phyloP scores from a whole-genome alignment of 768 basidiomycete genomes.

The Suillus weaverae region DNA sequence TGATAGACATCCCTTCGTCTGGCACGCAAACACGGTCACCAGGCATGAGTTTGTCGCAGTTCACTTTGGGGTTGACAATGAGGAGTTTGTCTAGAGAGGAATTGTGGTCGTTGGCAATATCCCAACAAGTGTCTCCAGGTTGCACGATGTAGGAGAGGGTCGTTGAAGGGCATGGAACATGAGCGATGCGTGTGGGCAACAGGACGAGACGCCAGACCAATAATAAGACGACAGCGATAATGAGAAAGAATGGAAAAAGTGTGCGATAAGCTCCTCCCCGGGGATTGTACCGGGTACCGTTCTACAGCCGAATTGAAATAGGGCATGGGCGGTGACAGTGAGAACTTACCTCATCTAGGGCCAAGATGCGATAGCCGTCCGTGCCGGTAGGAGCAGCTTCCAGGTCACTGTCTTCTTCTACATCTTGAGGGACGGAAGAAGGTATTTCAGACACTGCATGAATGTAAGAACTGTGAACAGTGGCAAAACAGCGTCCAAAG shows the following conservation, averaged over 20 bases:
- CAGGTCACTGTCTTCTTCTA: slow-evolving; percentile 42
- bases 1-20: slow-evolving; percentile 35
- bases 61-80: slow-evolving; percentile 50
- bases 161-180: slow-evolving; percentile 36
- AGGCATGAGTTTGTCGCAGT: slow-evolving; percentile 59
- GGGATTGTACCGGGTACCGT: slow-evolving; percentile 30
- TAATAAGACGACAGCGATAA: slow-evolving; percentile 61
- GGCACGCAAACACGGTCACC: slow-evolving; percentile 64
- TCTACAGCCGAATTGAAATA: slow-evolving; percentile 30
- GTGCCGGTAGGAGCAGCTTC: slow-evolving; percentile 55
- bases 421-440: slow-evolving; percentile 24
- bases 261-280: slow-evolving; percentile 54
- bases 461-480: background rate
- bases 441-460: slow-evolving; percentile 33
- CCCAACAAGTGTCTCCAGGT: slow-evolving; percentile 69
- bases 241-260: slow-evolving; percentile 72
- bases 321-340: slow-evolving; percentile 6
- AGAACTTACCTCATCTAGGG: slow-evolving; percentile 49
- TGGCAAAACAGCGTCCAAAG: background rate
- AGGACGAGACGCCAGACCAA: slow-evolving; percentile 64
- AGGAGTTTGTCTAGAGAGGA: slow-evolving; percentile 52
- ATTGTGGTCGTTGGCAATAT: slow-evolving; percentile 49
- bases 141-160: slow-evolving; percentile 46
- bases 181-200: slow-evolving; percentile 27
- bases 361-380: slow-evolving; percentile 59